These are phyloP conservation scores for Auxenochlorella pyrenoidosa DNA, from an alignment of 139 green algal species.

Conservation along the genomic window DNA sequence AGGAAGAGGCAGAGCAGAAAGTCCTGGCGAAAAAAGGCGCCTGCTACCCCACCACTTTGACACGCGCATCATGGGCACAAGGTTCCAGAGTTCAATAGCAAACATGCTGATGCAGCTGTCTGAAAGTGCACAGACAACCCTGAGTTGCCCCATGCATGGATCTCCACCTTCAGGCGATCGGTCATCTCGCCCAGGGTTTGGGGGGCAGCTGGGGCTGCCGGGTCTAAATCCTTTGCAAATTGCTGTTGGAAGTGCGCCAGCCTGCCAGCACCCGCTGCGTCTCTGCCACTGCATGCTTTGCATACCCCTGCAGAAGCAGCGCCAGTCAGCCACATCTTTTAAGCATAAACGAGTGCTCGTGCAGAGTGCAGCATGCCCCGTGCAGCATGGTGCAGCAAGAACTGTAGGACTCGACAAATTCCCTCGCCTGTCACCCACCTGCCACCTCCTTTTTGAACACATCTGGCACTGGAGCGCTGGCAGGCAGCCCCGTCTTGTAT, in stretches of 20 bases:
- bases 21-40: not conserved
- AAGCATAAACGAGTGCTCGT: no score
- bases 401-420: no score
- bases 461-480: conserved; percentile 71
- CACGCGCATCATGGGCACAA: no score
- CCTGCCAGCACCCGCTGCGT: conserved; percentile 2
- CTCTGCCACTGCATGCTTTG: conserved; percentile 70
- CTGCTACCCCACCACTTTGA: no score
- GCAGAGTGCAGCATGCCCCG: no score
- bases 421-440: not conserved
- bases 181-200: conserved; percentile 87
- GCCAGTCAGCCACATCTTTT: not conserved
- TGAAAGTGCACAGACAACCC: no score
- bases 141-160: not conserved
- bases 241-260: conserved; percentile 75
- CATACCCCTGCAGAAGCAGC: conserved; percentile 66
- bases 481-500: conserved; percentile 80
- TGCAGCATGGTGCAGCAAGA: no score
- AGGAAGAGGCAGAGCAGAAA: not conserved
- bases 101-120: no score
- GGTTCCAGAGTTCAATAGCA: no score
- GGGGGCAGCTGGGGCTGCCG: conserved; percentile 78
- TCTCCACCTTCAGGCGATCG: conserved; percentile 79
- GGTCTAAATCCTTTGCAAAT: conserved; percentile 93
- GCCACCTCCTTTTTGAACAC: conserved; percentile 82